Base-by-base conservation (phyloP, 441 rosid genomes). In the Dalechampia spathulata region DNA sequence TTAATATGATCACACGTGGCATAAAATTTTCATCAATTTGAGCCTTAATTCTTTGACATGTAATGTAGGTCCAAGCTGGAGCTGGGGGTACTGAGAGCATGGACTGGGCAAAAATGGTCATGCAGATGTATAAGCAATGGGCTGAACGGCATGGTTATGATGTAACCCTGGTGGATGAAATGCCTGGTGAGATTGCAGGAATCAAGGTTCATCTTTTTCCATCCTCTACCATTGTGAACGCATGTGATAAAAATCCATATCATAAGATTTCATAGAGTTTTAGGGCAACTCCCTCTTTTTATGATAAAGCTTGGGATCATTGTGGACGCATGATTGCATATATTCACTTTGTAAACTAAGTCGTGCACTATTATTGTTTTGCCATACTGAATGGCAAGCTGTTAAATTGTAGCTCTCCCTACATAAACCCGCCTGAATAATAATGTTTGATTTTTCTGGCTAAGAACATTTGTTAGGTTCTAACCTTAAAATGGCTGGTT, bases 61-160 rank as follows among this genome's bases (percentile, higher is more conserved):
- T 63, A 49, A 48, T 52, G 45, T 63, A 89, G 99, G 97, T 93
- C 46, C 99, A 93, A 78, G 96, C 93, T 42, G 96, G 99, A 65
- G 97, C 95, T 19, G 99, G 99, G 26, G 99, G 99, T 66, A 93
- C 99, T 22, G 97, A 93, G 73, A 87, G 97, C 80, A 93, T 83
- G 73, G 97, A 90, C 73, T 93, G 97, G 97, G 99, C 96, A 39
- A 68, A 85, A 40, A 93, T 87, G 96, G 93, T 93, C 17, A 83
- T 93, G 87, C 80, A 90, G 63, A 93, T 93, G 97, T 90, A 93
- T 40, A 82, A 79, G 75, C 50, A 49, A 38, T 93, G 99, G 96
- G 97, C 99, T 58, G 83, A 83, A 65, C 59, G 62, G n/a, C 84
- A 72, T 19, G 87, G 89, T 55, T 90, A 54, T 62, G 52, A 72